Conservation (phyloP, 1,284 basidiomycete species). For the Irpex lacteus region DNA sequence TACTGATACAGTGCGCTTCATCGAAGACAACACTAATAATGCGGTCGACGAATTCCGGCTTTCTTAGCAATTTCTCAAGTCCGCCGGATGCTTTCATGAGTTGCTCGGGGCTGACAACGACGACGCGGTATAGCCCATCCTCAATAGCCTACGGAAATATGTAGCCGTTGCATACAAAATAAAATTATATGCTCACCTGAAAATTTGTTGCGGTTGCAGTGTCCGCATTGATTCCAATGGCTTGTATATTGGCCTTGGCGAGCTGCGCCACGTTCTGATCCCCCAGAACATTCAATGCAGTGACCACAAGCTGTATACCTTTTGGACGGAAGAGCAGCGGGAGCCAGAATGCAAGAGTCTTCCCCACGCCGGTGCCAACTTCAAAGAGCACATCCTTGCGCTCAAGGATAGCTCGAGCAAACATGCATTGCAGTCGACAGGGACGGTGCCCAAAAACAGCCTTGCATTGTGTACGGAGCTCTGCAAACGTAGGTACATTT, state of each 20-base stretch:
- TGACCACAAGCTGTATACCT: constrained; percentile 12
- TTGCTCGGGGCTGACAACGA: constrained; percentile 33
- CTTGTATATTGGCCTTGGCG: constrained; percentile 6
- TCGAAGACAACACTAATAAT: constrained; percentile 32
- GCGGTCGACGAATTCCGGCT: constrained; percentile 19
- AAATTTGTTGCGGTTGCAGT: constrained; percentile 10
- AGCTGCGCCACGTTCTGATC: constrained; percentile 15
- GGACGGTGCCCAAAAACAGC: background rate
- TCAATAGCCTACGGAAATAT: constrained; percentile 28
- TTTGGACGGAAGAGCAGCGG: constrained; percentile 10
- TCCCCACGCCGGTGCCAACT: constrained; percentile 13
- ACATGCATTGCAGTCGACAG: background rate
- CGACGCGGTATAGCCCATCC: constrained; percentile 25
- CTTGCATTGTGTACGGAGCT: background rate
- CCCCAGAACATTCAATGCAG: constrained; percentile 20
- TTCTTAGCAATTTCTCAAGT: constrained; percentile 26
- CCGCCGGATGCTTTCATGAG: constrained; percentile 21
- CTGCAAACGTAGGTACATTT: background rate
- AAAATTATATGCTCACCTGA: constrained; percentile 8
- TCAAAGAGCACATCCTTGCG: constrained; percentile 3
- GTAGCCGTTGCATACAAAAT: background rate
- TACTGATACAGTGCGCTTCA: constrained; percentile 35
- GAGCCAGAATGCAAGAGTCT: constrained; percentile 16
- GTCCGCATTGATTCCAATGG: constrained; percentile 11
- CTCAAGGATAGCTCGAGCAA: background rate